Conservation (phyloP, 148 eudicot genomes). For the Rhododendron ovatum region DNA sequence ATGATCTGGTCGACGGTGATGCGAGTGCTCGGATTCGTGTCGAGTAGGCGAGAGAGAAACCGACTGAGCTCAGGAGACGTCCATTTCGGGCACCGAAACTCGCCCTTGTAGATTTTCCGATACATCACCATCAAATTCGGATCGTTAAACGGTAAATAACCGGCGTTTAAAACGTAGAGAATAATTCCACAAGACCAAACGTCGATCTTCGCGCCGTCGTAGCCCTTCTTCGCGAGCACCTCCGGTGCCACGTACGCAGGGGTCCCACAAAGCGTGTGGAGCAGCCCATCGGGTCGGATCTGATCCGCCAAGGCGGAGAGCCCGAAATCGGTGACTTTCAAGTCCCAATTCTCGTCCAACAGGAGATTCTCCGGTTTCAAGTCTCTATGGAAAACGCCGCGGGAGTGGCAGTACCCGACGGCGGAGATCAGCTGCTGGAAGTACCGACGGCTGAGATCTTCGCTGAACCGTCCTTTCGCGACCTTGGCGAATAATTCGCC, state of each 20-base stretch:
- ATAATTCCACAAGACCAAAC: conserved; percentile 79
- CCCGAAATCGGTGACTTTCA: conserved; percentile 67
- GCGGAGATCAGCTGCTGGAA: conserved; percentile 71
- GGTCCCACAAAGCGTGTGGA: conserved; percentile 76
- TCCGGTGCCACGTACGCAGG: conserved; percentile 93
- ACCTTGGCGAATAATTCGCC: conserved; percentile 68
- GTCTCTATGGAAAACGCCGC: conserved; percentile 69
- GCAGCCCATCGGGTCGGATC: conserved; percentile 38
- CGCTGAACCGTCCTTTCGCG: conserved; percentile 58
- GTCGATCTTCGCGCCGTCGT: conserved; percentile 64
- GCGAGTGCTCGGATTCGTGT: conserved; percentile 55
- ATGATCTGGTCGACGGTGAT: conserved; percentile 51
- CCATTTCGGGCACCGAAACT: conserved; percentile 60
- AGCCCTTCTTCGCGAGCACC: conserved; percentile 62
- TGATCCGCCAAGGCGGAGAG: conserved; percentile 45
- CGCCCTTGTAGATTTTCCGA: conserved; percentile 62
- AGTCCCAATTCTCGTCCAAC: conserved; percentile 57
- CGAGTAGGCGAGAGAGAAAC: conserved; percentile 47
- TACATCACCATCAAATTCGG: conserved; percentile 73
- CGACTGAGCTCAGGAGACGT: conserved; percentile 47
- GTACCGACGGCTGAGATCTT: conserved; percentile 64
- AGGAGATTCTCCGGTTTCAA: conserved; percentile 69
- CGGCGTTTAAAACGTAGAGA: conserved; percentile 55
- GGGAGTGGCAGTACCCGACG: conserved; percentile 54
- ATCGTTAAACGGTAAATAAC: conserved; percentile 72